Conservation (phyloP, 176 grass and related monocot species). For the Musa acuminata region DNA sequence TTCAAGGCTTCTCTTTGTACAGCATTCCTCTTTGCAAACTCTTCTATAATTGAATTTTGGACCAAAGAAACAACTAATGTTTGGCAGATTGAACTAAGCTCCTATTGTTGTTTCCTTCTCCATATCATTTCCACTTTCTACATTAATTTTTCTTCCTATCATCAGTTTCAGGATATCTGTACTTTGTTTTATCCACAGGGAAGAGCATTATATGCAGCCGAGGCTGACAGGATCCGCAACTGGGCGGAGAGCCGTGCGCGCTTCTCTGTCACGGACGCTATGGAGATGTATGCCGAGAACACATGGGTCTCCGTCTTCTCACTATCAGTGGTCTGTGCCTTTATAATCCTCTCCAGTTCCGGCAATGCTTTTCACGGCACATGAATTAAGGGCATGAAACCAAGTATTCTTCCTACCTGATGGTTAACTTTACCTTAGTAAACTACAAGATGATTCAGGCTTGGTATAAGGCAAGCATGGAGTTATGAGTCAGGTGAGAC, state of each 20-base stretch:
- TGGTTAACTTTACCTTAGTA: neutral
- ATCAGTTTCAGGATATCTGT: neutral
- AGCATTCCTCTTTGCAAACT: too few species aligned
- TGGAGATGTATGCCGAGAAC: slow-evolving; percentile 96
- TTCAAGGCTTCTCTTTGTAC: neutral
- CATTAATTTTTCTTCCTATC: neutral
- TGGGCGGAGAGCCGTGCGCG: slow-evolving; percentile 91
- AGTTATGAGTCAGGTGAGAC: neutral
- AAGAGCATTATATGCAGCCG: slow-evolving; percentile 80
- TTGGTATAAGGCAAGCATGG: neutral
- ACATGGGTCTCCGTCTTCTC: slow-evolving; percentile 98
- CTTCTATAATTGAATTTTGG: too few species aligned
- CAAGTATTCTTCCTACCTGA: neutral
- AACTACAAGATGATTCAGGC: neutral
- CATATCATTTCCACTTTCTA: neutral
- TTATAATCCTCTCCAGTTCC: slow-evolving; percentile 93
- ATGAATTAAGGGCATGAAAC: slow-evolving; percentile 19
- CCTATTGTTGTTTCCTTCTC: neutral
- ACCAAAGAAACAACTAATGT: too few species aligned
- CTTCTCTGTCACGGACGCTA: slow-evolving; percentile 93
- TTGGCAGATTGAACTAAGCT: neutral
- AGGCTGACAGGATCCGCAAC: slow-evolving; percentile 90
- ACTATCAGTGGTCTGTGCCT: slow-evolving; percentile 87
- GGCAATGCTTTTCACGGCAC: slow-evolving; percentile 63
- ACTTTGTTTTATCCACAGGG: slow-evolving; percentile 37